These are phyloP conservation scores for Odonthalia washingtoniensis DNA, from an alignment of 31 red algal species.

Conservation along the genomic window DNA sequence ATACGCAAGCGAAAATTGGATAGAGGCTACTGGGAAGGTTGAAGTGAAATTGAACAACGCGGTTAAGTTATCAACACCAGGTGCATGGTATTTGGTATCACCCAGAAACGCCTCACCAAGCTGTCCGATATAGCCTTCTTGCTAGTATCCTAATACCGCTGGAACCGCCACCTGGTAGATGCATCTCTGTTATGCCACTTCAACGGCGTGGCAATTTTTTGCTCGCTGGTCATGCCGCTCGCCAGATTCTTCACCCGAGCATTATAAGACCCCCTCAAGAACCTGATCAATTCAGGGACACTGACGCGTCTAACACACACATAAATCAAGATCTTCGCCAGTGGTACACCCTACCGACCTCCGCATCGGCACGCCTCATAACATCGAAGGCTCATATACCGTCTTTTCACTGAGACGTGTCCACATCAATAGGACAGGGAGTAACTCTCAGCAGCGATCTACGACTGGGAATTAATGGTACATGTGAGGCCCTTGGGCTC, in stretches of 20 bases:
- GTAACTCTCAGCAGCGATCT: slow-evolving; percentile 16
- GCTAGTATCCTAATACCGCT: neutral
- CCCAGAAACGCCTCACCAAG: no score
- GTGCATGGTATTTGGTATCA: no score
- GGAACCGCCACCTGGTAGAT: neutral
- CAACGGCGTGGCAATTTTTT: no score
- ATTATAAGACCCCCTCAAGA: neutral
- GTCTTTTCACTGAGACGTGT: slow-evolving; percentile 15
- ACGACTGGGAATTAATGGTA: slow-evolving; percentile 1
- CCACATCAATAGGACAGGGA: slow-evolving; percentile 14
- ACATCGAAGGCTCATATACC: neutral
- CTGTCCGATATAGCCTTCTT: neutral
- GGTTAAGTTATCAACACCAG: no score
- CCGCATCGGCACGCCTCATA: slow-evolving; percentile 17
- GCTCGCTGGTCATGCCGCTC: neutral
- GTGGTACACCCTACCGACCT: neutral
- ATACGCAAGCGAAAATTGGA: neutral
- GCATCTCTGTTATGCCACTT: no score
- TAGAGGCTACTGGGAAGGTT: slow-evolving; percentile 17
- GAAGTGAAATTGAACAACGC: neutral
- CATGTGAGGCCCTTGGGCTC: slow-evolving; percentile 43
- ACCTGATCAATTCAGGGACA: neutral
- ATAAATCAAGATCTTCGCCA: slow-evolving; percentile 1
- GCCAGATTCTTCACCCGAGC: slow-evolving; percentile 41
- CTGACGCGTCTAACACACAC: neutral